Percentiles rank a stretch among this genome's conserved stretches.
phyloP scores from a whole-genome alignment of 2,329 filamentous ascomycete genomes.

The Neofusicoccum laricinum region DNA sequence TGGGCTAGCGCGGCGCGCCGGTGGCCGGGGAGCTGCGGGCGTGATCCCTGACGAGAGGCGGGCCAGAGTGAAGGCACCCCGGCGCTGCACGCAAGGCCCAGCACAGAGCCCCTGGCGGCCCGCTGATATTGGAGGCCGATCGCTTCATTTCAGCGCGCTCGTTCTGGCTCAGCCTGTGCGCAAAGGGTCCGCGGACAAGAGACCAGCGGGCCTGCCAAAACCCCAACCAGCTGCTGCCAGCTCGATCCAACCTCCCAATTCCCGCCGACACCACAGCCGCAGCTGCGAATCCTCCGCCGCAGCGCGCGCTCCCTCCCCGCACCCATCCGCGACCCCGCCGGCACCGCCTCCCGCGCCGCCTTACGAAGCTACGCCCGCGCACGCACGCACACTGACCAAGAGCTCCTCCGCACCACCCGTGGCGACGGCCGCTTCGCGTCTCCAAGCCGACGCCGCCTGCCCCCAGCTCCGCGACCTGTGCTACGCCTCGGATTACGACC shows the following conservation, averaged over 20 bases:
- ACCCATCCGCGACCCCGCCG: not conserved
- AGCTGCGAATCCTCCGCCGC: not conserved
- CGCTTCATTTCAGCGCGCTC: conserved; percentile 12
- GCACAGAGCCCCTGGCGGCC: conserved; percentile 4
- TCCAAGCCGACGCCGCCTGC: not conserved
- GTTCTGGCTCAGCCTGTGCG: conserved; percentile 4
- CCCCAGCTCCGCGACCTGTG: not conserved
- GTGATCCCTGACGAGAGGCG: not conserved
- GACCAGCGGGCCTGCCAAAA: not conserved
- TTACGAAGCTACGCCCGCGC: not conserved
- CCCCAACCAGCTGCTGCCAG: not conserved
- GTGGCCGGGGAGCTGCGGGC: not conserved
- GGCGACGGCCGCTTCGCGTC: not conserved
- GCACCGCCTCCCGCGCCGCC: not conserved
- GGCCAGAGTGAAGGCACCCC: not conserved
- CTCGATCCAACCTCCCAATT: not conserved
- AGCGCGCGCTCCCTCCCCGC: not conserved
- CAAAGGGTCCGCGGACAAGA: not conserved
- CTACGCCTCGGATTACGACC: not conserved
- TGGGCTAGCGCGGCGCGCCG: not conserved
- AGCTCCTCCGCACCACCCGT: not conserved
- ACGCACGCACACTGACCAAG: too few species aligned
- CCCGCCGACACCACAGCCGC: not conserved
- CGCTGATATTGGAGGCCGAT: conserved; percentile 15
- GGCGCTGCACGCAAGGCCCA: conserved; percentile 2